Conservation (phyloP, 352 stramenopile species). For the Globisporangium spiculum region DNA sequence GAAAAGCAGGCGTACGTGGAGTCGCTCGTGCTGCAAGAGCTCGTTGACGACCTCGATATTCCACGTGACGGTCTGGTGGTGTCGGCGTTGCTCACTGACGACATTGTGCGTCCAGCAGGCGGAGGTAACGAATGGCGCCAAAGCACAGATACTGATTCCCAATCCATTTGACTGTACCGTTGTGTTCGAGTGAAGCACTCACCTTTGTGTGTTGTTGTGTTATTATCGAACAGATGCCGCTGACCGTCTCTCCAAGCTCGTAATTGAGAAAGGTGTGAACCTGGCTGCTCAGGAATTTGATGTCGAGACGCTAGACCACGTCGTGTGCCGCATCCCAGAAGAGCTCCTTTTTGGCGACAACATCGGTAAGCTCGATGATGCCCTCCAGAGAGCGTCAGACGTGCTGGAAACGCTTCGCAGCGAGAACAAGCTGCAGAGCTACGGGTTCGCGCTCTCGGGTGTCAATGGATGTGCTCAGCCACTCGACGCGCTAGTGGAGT, state of each 20-base stretch:
- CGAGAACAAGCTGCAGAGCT: conserved; percentile 56
- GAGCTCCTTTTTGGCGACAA: conserved; percentile 27
- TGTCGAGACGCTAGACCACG: conserved; percentile 65
- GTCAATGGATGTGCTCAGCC: conserved; percentile 16
- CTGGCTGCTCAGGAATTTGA: conserved; percentile 47
- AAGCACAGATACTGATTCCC: background rate
- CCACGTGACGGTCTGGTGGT: conserved; percentile 61
- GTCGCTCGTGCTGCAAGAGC: conserved; percentile 63
- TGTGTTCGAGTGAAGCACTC: background rate
- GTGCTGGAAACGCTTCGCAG: conserved; percentile 38
- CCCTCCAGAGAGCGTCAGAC: conserved; percentile 31
- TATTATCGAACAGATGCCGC: conserved; percentile 22
- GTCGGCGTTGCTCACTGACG: conserved; percentile 54
- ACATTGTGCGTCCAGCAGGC: conserved; percentile 32
- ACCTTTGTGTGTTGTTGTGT: background rate
- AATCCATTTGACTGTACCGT: background rate
- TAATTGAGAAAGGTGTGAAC: conserved; percentile 46
- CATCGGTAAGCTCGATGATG: conserved; percentile 26
- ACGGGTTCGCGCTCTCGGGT: conserved; percentile 45
- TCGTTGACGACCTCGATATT: conserved; percentile 55
- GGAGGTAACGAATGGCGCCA: conserved; percentile 14
- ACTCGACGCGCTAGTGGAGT: conserved; percentile 45
- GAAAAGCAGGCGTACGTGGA: conserved; percentile 72
- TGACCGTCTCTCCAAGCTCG: conserved; percentile 34
- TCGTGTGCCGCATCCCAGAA: conserved; percentile 60